These are phyloP conservation scores for Acanthamoeba royreba DNA, from an alignment of 208 protist genomes.

Conservation along the genomic window DNA sequence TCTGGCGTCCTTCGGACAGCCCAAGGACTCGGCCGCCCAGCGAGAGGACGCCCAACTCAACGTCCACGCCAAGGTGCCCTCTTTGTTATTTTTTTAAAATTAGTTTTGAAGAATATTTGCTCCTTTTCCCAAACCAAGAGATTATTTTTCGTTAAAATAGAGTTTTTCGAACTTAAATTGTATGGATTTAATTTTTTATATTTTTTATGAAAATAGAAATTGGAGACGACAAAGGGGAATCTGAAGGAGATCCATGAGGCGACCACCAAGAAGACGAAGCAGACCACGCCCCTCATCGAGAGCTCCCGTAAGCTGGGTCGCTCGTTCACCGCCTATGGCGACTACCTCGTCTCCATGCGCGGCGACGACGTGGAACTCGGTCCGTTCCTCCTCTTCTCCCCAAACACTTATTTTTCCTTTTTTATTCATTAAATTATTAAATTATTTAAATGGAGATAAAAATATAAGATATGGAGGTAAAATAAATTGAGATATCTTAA, in stretches of 20 bases:
- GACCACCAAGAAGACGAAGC: not conserved
- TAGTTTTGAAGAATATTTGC: not conserved
- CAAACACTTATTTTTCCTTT: not conserved
- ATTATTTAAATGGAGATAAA: not conserved
- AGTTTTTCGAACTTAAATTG: not conserved
- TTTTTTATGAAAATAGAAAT: not conserved
- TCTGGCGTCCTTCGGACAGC: not conserved
- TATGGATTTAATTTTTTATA: not conserved
- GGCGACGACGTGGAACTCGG: not conserved
- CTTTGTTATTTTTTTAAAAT: not conserved
- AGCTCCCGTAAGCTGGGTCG: not conserved
- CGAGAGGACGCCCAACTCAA: not conserved
- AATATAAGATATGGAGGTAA: too few relatives aligned
- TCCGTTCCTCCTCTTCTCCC: not conserved
- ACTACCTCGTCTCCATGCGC: not conserved
- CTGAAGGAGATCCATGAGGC: not conserved
- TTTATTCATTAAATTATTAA: not conserved
- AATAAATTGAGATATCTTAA: too few relatives aligned
- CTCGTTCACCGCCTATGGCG: slow-evolving; percentile 7
- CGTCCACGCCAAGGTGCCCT: not conserved
- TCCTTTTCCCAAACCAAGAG: not conserved
- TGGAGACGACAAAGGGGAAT: not conserved
- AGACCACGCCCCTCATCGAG: not conserved
- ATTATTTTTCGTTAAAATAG: not conserved
- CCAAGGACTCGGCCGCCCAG: not conserved